Conservation (phyloP, 2,329 filamentous ascomycete genomes). For the Sordariomycetes sp. region DNA sequence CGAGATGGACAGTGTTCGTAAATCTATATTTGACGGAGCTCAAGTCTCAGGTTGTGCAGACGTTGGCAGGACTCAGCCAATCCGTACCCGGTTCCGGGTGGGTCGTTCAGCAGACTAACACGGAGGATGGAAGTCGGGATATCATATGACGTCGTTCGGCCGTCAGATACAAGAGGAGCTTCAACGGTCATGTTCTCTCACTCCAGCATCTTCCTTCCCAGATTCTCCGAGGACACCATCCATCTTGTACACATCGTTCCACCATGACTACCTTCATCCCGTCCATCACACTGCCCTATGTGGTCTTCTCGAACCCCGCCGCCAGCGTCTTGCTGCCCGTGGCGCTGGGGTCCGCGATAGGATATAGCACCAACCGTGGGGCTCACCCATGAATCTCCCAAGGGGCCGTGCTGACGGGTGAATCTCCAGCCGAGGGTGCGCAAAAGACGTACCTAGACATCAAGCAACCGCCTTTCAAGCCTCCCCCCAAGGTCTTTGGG, state of each 20-base stretch:
- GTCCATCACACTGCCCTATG: conserved; percentile 59
- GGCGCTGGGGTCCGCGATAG: conserved; percentile 57
- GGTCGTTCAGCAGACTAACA: no score
- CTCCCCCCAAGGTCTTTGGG: conserved; percentile 48
- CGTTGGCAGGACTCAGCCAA: no score
- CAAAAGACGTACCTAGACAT: conserved; percentile 50
- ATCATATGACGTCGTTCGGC: not conserved
- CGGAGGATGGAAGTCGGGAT: not conserved
- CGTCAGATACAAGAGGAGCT: not conserved
- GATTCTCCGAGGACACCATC: not conserved
- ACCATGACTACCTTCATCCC: conserved; percentile 70
- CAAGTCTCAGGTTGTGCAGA: no score
- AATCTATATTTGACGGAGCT: no score
- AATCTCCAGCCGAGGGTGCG: conserved; percentile 34
- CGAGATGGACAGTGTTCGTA: no score
- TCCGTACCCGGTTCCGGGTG: no score
- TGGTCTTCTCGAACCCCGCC: conserved; percentile 59
- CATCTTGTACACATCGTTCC: conserved; percentile 4
- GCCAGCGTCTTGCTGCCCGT: conserved; percentile 66
- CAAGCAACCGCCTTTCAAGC: conserved; percentile 52
- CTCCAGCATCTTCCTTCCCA: not conserved
- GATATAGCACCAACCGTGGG: conserved; percentile 54
- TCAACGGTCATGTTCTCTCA: not conserved
- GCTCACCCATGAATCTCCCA: conserved; percentile 3
- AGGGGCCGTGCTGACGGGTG: not conserved